Percentiles rank a stretch among this genome's conserved stretches.
Conservation (phyloP, 2,329 filamentous ascomycete species). For the Zelopaecilomyces penicillatus region DNA sequence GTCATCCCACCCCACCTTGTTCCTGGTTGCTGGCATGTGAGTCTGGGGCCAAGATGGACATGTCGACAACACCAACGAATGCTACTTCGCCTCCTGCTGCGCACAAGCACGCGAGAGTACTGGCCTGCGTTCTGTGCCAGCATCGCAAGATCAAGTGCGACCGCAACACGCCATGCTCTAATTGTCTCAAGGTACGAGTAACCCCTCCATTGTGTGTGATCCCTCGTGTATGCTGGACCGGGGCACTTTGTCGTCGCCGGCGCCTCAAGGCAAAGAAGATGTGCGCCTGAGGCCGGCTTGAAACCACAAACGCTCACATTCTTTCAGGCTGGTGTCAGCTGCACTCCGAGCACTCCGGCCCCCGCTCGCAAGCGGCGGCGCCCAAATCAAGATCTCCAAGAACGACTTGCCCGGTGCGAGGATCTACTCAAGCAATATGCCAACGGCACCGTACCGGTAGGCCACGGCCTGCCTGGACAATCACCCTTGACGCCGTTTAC, state of each 20-base stretch:
- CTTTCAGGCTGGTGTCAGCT: constrained; percentile 47
- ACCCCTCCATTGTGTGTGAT: constrained; percentile 4
- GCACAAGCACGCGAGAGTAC: constrained; percentile 36
- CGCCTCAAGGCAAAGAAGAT: background rate
- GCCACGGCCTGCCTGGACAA: constrained; percentile 13
- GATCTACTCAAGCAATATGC: constrained; percentile 51
- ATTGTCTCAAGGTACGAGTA: constrained; percentile 47
- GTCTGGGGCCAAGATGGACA: constrained; percentile 15
- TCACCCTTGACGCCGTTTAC: constrained; percentile 8
- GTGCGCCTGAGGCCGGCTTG: background rate
- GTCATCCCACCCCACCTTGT: no score
- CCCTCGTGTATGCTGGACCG: no score
- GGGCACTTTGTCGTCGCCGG: background rate
- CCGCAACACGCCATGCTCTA: constrained; percentile 49
- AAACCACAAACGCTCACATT: constrained; percentile 4
- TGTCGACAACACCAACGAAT: constrained; percentile 29
- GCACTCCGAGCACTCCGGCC: constrained; percentile 51
- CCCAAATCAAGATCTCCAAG: constrained; percentile 54
- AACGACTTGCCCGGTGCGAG: constrained; percentile 51
- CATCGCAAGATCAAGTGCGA: constrained; percentile 57
- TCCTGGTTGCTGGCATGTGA: constrained; percentile 21
- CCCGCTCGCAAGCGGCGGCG: constrained; percentile 50
- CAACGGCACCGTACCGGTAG: constrained; percentile 21
- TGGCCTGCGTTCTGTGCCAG: constrained; percentile 51
- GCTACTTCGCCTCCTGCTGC: constrained; percentile 14